Evolutionary conservation across 1,139 yeast genomes (phyloP), one percentile per base, ranked within the genome.

Genomic region (Sugiyamaella grinbergsii): DNA sequence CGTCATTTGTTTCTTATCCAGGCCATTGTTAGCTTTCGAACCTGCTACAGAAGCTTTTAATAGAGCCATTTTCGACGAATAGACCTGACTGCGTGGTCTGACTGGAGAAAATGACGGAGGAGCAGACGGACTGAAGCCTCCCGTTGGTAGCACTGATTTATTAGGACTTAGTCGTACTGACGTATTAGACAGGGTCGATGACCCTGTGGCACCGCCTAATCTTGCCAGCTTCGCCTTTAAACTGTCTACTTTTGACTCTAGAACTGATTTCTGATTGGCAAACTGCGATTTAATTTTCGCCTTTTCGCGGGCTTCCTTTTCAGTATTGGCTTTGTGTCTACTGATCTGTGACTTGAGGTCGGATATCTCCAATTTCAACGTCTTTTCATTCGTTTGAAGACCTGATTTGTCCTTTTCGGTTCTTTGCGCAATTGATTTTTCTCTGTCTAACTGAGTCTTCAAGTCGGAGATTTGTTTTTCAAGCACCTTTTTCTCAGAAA

Each of bases 211-310:
- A 19, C 28, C 13, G 2, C 24, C 16, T 10, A 26, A 19, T 13
- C 20, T 40, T 10, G 26, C 34, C 23, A 59, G 26, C 42, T 55
- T 57, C 32, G 46, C 31, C 42, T 52, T 55, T 13, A 59, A 38
- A 6, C 47, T 38, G 11, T 56, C 62, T 8, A 56, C 20, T 47
- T 55, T 57, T 3, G 55, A 42, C 34, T 59, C 62, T 39, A 55
- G 38, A 10, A 53, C 61, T 1, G 58, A 53, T 43, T 58, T 56
- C 32, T 57, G 57, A 22, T 55, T 56, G 7, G 54, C 47, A 23
- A 50, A 46, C 38, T 59, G 60, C 11, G 42, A 18, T 22, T 53
- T 53, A 23, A 50, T 52, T 31, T 50, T 50, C 2, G 57, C 60
- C 19, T 52, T 46, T 40, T 61, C 64, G 11, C 55, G 31, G 1